Base-by-base conservation (phyloP, 2,329 filamentous ascomycete genomes). In the Talaromyces pinophilus region DNA sequence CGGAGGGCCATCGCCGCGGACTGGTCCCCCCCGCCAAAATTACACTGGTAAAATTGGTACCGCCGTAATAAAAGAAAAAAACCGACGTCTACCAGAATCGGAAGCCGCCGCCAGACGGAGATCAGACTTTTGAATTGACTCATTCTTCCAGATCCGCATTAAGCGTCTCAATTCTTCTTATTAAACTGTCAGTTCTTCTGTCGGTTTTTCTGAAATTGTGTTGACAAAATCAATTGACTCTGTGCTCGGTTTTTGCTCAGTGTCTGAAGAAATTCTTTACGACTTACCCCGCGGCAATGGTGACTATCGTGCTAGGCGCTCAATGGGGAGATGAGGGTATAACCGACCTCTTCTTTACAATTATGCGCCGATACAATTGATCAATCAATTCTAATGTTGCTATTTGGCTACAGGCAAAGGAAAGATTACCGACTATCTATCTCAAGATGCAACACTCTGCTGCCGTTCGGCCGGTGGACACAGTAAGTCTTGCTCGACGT, bases 311-410 rank as follows among this genome's bases (percentile, higher is more conserved):
- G 70, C 72, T 82, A 61, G 81, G 81, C 67, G 75, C 78, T 70
- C 81, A 82, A 75, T 82, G 80, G 77, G 81, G 81, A 71, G 81
- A 82, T 76, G 81, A 82, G 76, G 81, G 81, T 78, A 64, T 61
- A 72, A 62, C 38, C 33, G 48, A 63, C 25, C 8, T 33, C n/a
- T 50, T 48, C 48, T 50, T 44, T 52, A n/a, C 5, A 28, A 40
- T 22, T 17, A 52, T 48, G 19, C 54, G 11, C 54, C 2, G n/a
- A 38, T 13, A 15, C n/a, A 30, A 5, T n/a, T 44, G 17, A 46
- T 40, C 10, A 11, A 30, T 25, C 6, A 5, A n/a, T 5, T n/a
- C 35, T 60, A 42, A 44, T 28, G 15, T 30, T 44, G 17, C 25
- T 33, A 19, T 38, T 59, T 4, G 17, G 22, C 52, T 6, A 67